Base-by-base conservation (phyloP, 371 early-diverging fungal genomes). In the Rhizomucor miehei region DNA sequence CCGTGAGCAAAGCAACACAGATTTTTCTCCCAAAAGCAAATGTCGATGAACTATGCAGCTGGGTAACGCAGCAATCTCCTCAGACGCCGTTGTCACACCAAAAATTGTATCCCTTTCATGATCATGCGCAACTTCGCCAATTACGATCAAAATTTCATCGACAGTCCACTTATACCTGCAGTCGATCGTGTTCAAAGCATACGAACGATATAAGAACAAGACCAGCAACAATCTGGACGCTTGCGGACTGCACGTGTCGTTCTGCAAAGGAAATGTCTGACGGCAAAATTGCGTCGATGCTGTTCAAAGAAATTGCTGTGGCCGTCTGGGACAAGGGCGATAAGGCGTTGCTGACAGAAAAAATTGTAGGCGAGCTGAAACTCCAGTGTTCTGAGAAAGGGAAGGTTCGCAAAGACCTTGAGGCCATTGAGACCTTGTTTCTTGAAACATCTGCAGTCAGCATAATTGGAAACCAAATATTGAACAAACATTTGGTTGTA, bases 91-190 rank as follows among this genome's bases (percentile, higher is more conserved):
- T 38, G 38, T n/a, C n/a, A n/a, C n/a, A n/a, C n/a, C 38, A 14
- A 14, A 9, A 38, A 38, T 14, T 38, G 38, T 38, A 41, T 41
- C 41, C 41, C 12, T 41, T 41, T 41, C 6, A 41, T 12, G 6
- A 41, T 3, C 11, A 16, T 41, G 41, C 41, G 3, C 58, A 63
- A 25, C 16, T 60, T 24, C 55, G 47, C 23, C 51, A 54, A 54
- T 44, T 49, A 45, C 24, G 55, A 38, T 54, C 55, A 34, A 57
- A 49, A 35, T 54, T 60, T 39, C 48, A 60, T 60, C 40, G 44
- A 51, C 3, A 47, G 38, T 54, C 54, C 44, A 60, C 55, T 23
- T 50, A 45, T 51, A 29, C 50, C 41, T 54, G 51, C 43, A 54
- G 53, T 21, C 40, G 55, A 44, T 54, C 52, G 25, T 56, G 48